Percentiles rank a stretch among this genome's conserved stretches.
phyloP scores from a whole-genome alignment of 805 yeast genomes.

The Hyphopichia homilentoma region DNA sequence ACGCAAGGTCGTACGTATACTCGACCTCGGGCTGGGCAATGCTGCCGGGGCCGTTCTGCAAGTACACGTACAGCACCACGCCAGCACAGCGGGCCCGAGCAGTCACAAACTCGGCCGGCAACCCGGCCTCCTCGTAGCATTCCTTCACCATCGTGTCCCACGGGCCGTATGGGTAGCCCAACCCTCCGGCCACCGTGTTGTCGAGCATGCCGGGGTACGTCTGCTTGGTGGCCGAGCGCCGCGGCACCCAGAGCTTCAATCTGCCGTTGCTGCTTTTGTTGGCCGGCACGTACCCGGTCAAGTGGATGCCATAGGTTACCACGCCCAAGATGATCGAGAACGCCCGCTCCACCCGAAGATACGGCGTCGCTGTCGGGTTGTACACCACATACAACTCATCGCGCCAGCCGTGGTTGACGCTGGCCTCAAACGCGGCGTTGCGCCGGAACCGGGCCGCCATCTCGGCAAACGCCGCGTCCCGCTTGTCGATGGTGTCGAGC shows the following conservation, averaged over 20 bases:
- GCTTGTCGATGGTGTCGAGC: constrained; percentile 34
- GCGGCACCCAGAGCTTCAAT: constrained; percentile 76
- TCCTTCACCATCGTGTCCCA: constrained; percentile 82
- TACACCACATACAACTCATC: constrained; percentile 76
- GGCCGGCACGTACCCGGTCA: constrained; percentile 70
- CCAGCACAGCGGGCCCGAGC: constrained; percentile 52
- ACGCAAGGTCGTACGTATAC: constrained; percentile 67
- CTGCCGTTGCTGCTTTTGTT: constrained; percentile 32
- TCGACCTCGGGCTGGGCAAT: constrained; percentile 89
- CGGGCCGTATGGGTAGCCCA: constrained; percentile 75
- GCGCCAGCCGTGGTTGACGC: constrained; percentile 70
- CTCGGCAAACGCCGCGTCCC: constrained; percentile 38
- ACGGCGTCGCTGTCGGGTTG: constrained; percentile 50
- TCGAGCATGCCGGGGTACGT: constrained; percentile 92
- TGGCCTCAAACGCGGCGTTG: constrained; percentile 19
- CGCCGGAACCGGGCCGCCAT: constrained; percentile 42
- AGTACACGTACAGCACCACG: constrained; percentile 62
- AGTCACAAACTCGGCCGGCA: constrained; percentile 49
- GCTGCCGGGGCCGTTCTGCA: constrained; percentile 34
- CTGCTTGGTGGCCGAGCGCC: constrained; percentile 70
- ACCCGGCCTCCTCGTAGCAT: constrained; percentile 86
- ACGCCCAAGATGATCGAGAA: constrained; percentile 80
- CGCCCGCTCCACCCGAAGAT: constrained; percentile 74
- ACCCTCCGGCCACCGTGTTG: constrained; percentile 93
- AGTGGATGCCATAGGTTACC: constrained; percentile 85